Conservation (phyloP, 768 basidiomycete species). For the Termitomyces sp. region DNA sequence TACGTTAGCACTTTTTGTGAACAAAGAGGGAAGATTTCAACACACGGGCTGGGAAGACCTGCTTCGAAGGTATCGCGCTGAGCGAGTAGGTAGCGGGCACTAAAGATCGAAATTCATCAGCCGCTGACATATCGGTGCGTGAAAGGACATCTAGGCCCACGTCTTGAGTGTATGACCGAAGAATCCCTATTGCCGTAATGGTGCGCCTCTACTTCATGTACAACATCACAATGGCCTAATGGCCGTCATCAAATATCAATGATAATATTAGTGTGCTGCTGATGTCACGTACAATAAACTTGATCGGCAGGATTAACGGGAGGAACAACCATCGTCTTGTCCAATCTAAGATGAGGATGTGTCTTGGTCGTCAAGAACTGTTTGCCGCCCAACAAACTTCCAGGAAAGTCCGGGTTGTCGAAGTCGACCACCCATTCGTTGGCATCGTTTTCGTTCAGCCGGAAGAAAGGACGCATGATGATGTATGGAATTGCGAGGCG, state of each 20-base stretch:
- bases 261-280: background rate
- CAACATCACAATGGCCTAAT: constrained; percentile 51
- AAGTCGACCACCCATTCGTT: constrained; percentile 55
- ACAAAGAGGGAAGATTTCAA: background rate
- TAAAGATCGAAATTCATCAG: constrained; percentile 12
- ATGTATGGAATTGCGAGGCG: constrained; percentile 55
- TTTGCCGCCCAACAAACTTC: constrained; percentile 47
- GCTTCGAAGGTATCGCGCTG: constrained; percentile 44
- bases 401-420: constrained; percentile 50
- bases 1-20: background rate
- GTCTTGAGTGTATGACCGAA: constrained; percentile 51
- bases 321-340: constrained; percentile 57
- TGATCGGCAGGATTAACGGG: constrained; percentile 61
- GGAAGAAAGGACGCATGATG: constrained; percentile 68
- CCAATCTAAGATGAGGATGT: constrained; percentile 62
- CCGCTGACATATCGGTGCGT: background rate
- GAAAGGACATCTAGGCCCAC: constrained; percentile 23
- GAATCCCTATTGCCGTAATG: constrained; percentile 49
- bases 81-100: constrained; percentile 46
- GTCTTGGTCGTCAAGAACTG: constrained; percentile 54
- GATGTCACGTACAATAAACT: constrained; percentile 44
- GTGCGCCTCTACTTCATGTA: constrained; percentile 52
- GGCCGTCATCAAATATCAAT: background rate
- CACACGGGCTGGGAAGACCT: constrained; percentile 50
- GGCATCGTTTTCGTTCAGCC: constrained; percentile 29